Evolutionary conservation across 148 eudicot genomes (phyloP), one percentile per base, ranked within the genome.

Genomic region (Nyssa sinensis): DNA sequence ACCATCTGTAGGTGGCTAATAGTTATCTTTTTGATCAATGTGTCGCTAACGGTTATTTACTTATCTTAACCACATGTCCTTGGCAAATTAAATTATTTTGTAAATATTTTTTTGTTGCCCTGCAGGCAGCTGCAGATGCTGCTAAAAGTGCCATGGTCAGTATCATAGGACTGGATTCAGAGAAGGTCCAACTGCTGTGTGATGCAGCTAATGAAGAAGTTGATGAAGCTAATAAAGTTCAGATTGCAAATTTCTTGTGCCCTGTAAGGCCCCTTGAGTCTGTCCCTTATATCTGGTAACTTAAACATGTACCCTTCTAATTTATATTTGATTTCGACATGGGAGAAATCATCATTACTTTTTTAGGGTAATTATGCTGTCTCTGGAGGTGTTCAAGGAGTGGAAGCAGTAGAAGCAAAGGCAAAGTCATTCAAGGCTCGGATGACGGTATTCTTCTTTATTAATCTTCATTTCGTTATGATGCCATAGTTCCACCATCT

Each of bases 371-470:
- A 94, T 69, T 94, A 94, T 81, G 98, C 97, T 35, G 98, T 92
- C 58, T 94, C 97, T 74, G 97, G 98, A 74, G 97, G 96, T 61
- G 84, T 94, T 51, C 92, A 92, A 86, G 98, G 98, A 66, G 83
- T 94, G 30, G 98, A 94, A 81, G 96, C 88, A 11, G 90, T 94
- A 30, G 98, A 94, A 88, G 96, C 97, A 37, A 94, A 90, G 86
- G 98, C 98, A 51, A 94, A 92, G 75, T 90, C 96, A 51, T 94
- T 94, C 67, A 94, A 94, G 84, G 98, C 98, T 81, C 93, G 98
- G 62, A 94, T 94, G 98, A 90, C 96, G 86, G 98, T 92, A 88
- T n/a, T 13, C 24, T 80, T 74, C 72, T 29, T 30, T 35, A 30
- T n/a, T 66, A 64, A 51, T 4, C 32, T 80, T 72, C 31, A 16